These are phyloP conservation scores for Nepenthes gracilis DNA, from an alignment of 148 eudicot species.

Conservation along the genomic window DNA sequence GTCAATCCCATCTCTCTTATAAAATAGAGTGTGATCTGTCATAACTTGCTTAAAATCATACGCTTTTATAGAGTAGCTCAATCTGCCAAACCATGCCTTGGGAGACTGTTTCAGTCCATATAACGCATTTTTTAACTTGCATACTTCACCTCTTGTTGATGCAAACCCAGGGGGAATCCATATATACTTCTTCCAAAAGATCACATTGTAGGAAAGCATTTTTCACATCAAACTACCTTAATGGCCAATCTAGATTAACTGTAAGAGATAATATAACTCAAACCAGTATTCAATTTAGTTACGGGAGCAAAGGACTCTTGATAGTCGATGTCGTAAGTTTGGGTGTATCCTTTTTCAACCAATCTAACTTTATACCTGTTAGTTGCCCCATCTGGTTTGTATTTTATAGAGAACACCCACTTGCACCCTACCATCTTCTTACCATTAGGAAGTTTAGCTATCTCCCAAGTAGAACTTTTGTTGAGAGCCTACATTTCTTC, in stretches of 20 bases:
- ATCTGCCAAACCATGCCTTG: not conserved
- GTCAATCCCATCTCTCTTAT: too few species aligned
- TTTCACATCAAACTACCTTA: slow-evolving; percentile 1
- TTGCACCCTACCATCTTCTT: not conserved
- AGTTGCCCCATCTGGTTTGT: not conserved
- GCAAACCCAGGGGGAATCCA: not conserved
- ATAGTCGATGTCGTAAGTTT: not conserved
- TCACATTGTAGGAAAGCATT: not conserved
- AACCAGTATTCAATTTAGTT: not conserved
- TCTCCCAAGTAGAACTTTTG: not conserved
- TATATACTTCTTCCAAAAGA: not conserved
- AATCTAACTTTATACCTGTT: not conserved
- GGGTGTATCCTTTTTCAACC: not conserved
- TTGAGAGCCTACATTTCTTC: not conserved
- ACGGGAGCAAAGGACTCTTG: not conserved
- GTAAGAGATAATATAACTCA: not conserved
- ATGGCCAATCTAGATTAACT: not conserved
- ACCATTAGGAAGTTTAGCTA: not conserved
- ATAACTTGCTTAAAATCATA: too few species aligned
- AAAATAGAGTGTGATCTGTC: not conserved
- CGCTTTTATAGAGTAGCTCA: not conserved
- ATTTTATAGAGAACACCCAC: not conserved
- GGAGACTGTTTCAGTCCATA: not conserved
- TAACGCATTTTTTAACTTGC: not conserved
- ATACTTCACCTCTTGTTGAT: not conserved